Conservation (phyloP, 768 basidiomycete genomes). For the Tylopilus balloui region DNA sequence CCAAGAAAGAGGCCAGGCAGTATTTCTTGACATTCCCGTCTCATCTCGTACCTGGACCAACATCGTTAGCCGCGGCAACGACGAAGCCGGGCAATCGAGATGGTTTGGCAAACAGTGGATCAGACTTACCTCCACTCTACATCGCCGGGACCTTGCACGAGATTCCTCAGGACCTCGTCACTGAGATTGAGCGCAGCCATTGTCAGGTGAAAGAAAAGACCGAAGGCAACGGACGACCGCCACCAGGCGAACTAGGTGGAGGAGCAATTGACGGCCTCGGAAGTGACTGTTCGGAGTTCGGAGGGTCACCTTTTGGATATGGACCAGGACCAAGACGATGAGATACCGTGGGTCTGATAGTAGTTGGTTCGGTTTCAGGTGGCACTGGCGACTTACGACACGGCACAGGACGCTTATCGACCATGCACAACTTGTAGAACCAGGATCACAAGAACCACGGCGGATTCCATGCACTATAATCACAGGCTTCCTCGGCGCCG, state of each 20-base stretch:
- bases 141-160: conserved; percentile 77
- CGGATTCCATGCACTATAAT: conserved; percentile 88
- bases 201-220: not conserved
- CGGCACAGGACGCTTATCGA: conserved; percentile 32
- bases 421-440: not conserved
- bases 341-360: conserved; percentile 51
- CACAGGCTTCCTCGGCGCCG: conserved; percentile 91
- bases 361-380: conserved; percentile 7
- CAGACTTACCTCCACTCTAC: conserved; percentile 73
- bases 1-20: conserved; percentile 77
- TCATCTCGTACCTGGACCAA: conserved; percentile 81
- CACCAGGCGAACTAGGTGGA: not conserved
- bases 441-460: conserved; percentile 12
- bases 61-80: conserved; percentile 11
- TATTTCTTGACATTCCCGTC: conserved; percentile 92
- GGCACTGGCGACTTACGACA: conserved; percentile 8
- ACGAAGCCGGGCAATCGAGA: not conserved
- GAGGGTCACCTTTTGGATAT: conserved; percentile 30
- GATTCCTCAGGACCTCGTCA: conserved; percentile 45
- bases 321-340: conserved; percentile 51
- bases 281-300: conserved; percentile 26
- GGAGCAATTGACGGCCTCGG: conserved; percentile 15
- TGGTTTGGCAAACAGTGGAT: not conserved
- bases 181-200: conserved; percentile 25
- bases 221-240: not conserved